Evolutionary conservation across 768 basidiomycete genomes (phyloP).

Genomic region (Coprinopsis marcescibilis): DNA sequence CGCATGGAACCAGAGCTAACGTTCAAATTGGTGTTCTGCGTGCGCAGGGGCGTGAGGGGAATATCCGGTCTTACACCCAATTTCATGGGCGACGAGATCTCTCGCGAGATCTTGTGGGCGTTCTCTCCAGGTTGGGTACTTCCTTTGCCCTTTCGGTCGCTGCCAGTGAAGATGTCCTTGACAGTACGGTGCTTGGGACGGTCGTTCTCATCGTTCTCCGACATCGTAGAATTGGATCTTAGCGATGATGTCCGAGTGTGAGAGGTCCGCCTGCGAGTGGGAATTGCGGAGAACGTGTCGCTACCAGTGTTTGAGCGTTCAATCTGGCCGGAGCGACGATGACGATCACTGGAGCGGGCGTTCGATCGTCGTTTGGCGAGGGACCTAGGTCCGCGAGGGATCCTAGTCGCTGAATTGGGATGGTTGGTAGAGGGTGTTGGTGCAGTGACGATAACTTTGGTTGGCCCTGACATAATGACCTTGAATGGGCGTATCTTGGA

Average conservation of each 20-base stretch:
- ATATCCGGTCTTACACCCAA: not conserved
- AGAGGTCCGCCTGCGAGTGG: slow-evolving; percentile 1
- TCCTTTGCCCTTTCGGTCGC: not conserved
- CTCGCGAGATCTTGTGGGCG: no score
- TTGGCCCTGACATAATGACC: slow-evolving; percentile 41
- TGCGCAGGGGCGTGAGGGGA: slow-evolving; percentile 1
- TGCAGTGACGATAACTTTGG: slow-evolving; percentile 48
- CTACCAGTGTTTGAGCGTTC: slow-evolving; percentile 1
- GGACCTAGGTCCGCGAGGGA: slow-evolving; percentile 2
- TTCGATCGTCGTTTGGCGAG: not conserved
- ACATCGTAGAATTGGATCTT: not conserved
- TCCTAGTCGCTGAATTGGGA: not conserved
- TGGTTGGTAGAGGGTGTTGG: slow-evolving; percentile 38
- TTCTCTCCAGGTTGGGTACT: no score
- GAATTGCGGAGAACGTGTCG: slow-evolving; percentile 7
- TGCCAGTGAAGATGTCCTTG: no score
- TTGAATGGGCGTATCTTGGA: slow-evolving; percentile 20
- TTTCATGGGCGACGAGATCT: not conserved
- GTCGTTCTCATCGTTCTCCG: not conserved
- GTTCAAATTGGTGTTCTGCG: not conserved
- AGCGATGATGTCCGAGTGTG: not conserved
- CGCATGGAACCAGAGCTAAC: not conserved
- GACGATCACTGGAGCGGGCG: not conserved
- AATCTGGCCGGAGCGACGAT: not conserved
- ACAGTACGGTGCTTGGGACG: not conserved